Conservation (phyloP, 2,329 filamentous ascomycete genomes). For the Phialophora expanda region DNA sequence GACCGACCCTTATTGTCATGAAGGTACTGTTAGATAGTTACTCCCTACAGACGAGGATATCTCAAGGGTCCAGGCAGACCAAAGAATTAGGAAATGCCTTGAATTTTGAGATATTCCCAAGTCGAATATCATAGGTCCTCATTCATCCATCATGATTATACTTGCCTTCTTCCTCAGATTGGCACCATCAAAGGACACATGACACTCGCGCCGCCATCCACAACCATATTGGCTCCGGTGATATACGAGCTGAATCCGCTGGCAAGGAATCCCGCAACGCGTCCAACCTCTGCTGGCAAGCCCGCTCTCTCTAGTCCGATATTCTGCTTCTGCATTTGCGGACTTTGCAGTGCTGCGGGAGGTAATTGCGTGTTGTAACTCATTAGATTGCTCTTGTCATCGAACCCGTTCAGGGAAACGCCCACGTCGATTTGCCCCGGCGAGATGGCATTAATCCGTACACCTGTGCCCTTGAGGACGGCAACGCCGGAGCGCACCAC, state of each 20-base stretch:
- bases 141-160: background rate
- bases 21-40: conserved; percentile 96
- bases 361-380: conserved; percentile 57
- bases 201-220: conserved; percentile 63
- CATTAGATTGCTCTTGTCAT: conserved; percentile 54
- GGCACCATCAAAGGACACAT: conserved; percentile 53
- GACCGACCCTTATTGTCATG: conserved; percentile 73
- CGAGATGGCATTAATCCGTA: conserved; percentile 43
- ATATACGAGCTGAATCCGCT: conserved; percentile 68
- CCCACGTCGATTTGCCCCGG: conserved; percentile 41
- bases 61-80: background rate
- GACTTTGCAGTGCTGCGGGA: conserved; percentile 59
- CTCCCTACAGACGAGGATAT: conserved; percentile 71
- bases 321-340: conserved; percentile 55
- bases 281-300: conserved; percentile 62
- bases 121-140: background rate
- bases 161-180: conserved; percentile 39
- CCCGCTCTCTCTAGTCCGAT: conserved; percentile 66
- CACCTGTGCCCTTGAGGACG: conserved; percentile 40
- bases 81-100: background rate
- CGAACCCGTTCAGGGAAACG: conserved; percentile 43
- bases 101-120: background rate
- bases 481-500: conserved; percentile 55
- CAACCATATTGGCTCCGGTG: conserved; percentile 65
- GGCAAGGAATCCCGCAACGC: conserved; percentile 67